Percentiles rank a stretch among this genome's conserved stretches.
phyloP scores from a whole-genome alignment of 345 rosid species.

The Eucalyptus erythrocorys region DNA sequence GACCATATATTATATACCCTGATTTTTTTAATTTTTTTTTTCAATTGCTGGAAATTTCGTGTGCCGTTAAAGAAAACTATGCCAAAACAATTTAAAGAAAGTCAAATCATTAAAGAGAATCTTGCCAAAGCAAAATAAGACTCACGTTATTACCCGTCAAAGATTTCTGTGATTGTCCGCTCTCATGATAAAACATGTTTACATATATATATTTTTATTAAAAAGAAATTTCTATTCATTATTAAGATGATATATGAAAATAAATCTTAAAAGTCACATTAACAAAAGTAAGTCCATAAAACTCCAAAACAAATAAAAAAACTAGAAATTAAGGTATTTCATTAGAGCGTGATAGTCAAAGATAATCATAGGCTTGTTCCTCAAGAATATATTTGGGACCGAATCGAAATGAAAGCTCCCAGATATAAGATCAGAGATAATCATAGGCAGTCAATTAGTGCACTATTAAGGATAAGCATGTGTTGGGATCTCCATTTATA shows the following conservation, averaged over 20 bases:
- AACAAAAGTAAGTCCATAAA: too few relatives aligned
- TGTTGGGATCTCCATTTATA: accelerated
- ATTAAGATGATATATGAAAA: too few relatives aligned
- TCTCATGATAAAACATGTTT: background rate
- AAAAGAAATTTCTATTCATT: too few relatives aligned
- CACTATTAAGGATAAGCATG: too few relatives aligned
- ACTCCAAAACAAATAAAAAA: too few relatives aligned
- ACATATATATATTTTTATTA: background rate
- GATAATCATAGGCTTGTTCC: too few relatives aligned
- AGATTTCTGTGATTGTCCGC: background rate
- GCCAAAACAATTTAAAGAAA: background rate
- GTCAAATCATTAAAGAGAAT: background rate
- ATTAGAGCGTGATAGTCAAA: accelerated
- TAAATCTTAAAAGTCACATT: too few relatives aligned
- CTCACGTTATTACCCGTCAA: accelerated
- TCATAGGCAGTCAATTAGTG: accelerated
- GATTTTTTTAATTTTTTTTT: background rate
- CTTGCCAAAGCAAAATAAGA: background rate
- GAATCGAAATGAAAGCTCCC: too few relatives aligned
- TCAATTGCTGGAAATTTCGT: background rate
- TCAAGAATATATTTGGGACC: too few relatives aligned
- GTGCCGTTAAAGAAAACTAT: background rate
- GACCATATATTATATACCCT: background rate
- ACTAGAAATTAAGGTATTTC: too few relatives aligned
- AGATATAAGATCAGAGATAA: too few relatives aligned